Base-by-base conservation (phyloP, 495 filamentous ascomycete genomes). In the Ascodesmis nigricans region DNA sequence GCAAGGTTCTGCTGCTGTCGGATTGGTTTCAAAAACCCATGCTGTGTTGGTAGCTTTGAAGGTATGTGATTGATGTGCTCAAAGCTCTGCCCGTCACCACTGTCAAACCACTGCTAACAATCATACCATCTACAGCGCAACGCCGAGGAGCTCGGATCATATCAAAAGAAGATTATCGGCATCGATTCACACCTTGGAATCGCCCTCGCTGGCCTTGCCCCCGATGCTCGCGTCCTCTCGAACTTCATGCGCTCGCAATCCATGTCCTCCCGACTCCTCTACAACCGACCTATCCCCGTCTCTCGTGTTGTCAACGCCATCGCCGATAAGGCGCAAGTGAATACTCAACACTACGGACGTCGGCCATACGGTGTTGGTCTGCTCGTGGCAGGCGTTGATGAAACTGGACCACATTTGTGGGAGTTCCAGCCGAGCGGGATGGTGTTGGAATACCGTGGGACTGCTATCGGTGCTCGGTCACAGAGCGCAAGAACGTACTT, bases 231-330 rank as follows among this genome's bases (percentile, higher is more conserved):
- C 46, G 87, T 97, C 50, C 82, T 97, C 49, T 92, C 83, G 63
- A 95, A 95, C 69, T 95, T 91, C 67, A 93, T 97, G 87, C 93
- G 93, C 63, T 80, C 91, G 59, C 87, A 95, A 60, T 90, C 78
- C 33, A 80, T 97, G 47, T 76, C 79, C 53, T 81, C 80, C 38
- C 80, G 80, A 51, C 76, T 97, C 51, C 90, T 82, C 37, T 95
- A 91, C 66, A 82, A 74, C 58, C 84, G 87, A 31, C 70, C 81
- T 37, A 82, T 97, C 47, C 78, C 77, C 10, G 61, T 95, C 53
- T 70, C 79, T 53, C 74, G 76, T 20, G 77, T 93, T 44, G 81
- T 91, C 33, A 62, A 66, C 15, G 72, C 81, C 55, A 93, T 97
- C 53, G 84, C 74, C 46, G 80, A 91, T 58, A 84, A 91, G 58